Base-by-base conservation (phyloP, 73 alveolate species). In the Paramecium sonneborni region DNA sequence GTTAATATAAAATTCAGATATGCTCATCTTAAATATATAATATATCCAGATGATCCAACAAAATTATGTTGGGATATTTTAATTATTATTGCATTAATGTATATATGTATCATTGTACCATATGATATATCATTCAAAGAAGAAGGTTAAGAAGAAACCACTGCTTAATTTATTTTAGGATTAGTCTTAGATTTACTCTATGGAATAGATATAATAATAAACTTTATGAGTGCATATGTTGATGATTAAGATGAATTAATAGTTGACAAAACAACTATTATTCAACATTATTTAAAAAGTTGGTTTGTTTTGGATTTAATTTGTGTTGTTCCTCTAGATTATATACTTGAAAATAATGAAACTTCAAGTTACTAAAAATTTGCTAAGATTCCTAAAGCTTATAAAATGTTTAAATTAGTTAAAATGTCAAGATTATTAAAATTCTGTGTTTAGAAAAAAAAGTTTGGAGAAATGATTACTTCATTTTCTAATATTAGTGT, bases 241-340 rank as follows among this genome's bases (percentile, higher is more conserved):
- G 96, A 95, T 92, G 94, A 88, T 74, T 96, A 95, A 85, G 95
- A 85, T 18, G 94, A 92, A 52, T 84, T 95, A 14, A 92, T 93
- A 32, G 95, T 67, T 24, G 93, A 95, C 76, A 88, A 85, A 82
- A 26, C 8, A 24, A 57, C 39, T 44, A 85, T 95, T 23, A 37
- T 88, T 7, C 48, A 56, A 32, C 57, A 93, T 85, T 95, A 95
- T 93, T 57, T 95, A 72, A 86, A 57, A 34, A 95, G 98, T 18
- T 37, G 96, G 96, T 95, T 95, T 74, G 18, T 88, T 72, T 43
- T 95, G 9, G 98, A 95, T 92, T 85, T 94, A 69, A 43, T 95
- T 37, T 82, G 92, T 70, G 95, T 96, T 14, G 58, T 95, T 46
- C 98, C 98, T 21, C 87, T 93, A 79, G 90, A 86, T 76, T 67